Evolutionary conservation across 768 basidiomycete genomes (phyloP).

Genomic region (Leccinum fibrillosum): DNA sequence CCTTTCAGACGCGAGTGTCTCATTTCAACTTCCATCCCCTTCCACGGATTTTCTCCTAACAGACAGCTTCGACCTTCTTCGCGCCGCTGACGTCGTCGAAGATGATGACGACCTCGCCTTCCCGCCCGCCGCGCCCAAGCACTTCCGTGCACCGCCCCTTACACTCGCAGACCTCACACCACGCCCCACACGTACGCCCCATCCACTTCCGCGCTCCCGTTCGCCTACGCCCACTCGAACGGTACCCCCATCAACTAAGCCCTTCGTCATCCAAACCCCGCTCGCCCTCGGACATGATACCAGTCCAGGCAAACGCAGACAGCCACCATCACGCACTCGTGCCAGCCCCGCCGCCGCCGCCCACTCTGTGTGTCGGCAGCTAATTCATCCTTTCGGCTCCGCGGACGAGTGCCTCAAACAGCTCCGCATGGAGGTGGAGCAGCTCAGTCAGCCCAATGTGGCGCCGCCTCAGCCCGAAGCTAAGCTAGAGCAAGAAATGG

Average conservation of each 20-base stretch:
- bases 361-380: neutral
- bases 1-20: conserved; percentile 39
- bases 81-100: conserved; percentile 17
- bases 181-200: conserved; percentile 22
- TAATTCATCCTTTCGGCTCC: conserved; percentile 19
- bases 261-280: conserved; percentile 5
- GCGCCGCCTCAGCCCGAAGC: conserved; percentile 3
- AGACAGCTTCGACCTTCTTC: conserved; percentile 40
- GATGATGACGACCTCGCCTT: conserved; percentile 37
- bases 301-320: conserved; percentile 15
- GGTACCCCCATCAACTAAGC: conserved; percentile 15
- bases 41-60: conserved; percentile 34
- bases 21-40: conserved; percentile 47
- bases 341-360: neutral
- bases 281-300: conserved; percentile 9
- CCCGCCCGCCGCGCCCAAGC: conserved; percentile 28
- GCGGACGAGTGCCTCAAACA: conserved; percentile 24
- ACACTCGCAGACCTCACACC: conserved; percentile 43
- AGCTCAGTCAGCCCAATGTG: conserved; percentile 12
- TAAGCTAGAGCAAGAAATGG: neutral
- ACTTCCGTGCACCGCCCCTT: conserved; percentile 31
- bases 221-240: conserved; percentile 9
- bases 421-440: conserved; percentile 16
- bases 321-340: conserved; percentile 1
- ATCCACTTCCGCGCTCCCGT: conserved; percentile 1